Evolutionary conservation across 306 rosid genomes (phyloP), one percentile per base, ranked within the genome.

Genomic region (Glycine latifolia): DNA sequence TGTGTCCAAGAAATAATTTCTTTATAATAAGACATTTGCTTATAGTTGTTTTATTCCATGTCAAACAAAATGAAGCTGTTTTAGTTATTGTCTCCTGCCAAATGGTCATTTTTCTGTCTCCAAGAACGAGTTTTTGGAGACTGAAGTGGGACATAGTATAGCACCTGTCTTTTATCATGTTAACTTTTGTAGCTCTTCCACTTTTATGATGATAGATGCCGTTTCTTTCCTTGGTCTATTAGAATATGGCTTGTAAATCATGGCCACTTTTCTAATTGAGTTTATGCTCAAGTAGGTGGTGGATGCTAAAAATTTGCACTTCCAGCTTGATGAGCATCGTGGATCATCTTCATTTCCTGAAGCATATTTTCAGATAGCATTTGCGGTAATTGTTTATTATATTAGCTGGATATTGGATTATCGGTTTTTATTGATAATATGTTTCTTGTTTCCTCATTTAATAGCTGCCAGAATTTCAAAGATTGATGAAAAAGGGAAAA

Each of bases 361-460:
- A 87, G 98, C 97, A 56, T 89, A 82, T 85, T 80, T 53, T 81
- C 98, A 95, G 84, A 95, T 95, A 86, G 99, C 93, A 12, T 95
- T 89, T 89, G 99, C 99, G 88, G 98, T 95, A 91, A 72, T 68
- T 83, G 61, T 61, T 60, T 26, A 71, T 46, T 62, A 33, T 44
- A 49, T 74, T 73, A 31, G 14, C 66, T 62, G 59, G 31, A 31
- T 50, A 76, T 79, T 78, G 73, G 67, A 62, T 62, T 74, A 12
- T 61, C 46, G 39, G 11, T 44, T 37, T 69, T 55, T 44, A 49
- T 54, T 54, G 55, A 13, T 41, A 16, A 63, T 48, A 4, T 35
- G 2, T 77, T 53, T 67, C 58, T 62, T 43, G 8, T 49, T 55
- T 81, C 31, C 52, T 52, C 50, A 13, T 61, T 44, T 81, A 59